phyloP scores from a whole-genome alignment of 1,284 basidiomycete species.

The Cutaneotrichosporon mucoides region DNA sequence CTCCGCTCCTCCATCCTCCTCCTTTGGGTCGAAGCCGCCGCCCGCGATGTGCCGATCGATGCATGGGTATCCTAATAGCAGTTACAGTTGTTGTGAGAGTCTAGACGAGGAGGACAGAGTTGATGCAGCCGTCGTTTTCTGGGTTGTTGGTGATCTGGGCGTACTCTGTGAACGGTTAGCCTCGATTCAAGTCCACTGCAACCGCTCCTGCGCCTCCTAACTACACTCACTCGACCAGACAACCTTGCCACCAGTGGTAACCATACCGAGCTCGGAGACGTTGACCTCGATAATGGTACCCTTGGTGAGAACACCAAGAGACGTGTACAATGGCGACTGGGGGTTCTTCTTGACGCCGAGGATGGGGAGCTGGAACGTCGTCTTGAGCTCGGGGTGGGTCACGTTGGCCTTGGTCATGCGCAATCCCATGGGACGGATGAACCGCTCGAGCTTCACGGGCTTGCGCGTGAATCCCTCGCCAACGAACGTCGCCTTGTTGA shows the following conservation, averaged over 20 bases:
- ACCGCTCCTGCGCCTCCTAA: background rate
- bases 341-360: conserved; percentile 99
- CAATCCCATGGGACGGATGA: conserved; percentile 94
- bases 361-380: conserved; percentile 98
- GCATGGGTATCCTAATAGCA: conserved; percentile 14
- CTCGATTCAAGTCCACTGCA: too few relatives aligned
- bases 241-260: conserved; percentile 95
- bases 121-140: conserved; percentile 95
- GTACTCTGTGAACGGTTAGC: conserved; percentile 77
- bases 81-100: conserved; percentile 8
- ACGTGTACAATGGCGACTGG: conserved; percentile 93
- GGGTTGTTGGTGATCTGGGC: conserved; percentile 96
- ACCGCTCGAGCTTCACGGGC: conserved; percentile 98
- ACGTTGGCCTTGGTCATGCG: conserved; percentile 98
- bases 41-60: conserved; percentile 3
- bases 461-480: conserved; percentile 98
- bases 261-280: conserved; percentile 93
- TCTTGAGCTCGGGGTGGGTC: conserved; percentile 96
- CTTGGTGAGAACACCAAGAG: conserved; percentile 88
- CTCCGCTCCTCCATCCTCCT: too few relatives aligned
- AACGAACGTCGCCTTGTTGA: conserved; percentile 98
- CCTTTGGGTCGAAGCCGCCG: too few relatives aligned
- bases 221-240: conserved; percentile 56
- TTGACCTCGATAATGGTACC: conserved; percentile 99
- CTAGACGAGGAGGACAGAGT: conserved; percentile 67